These are phyloP conservation scores for Stemphylium vesicarium DNA, from an alignment of 2,329 filamentous ascomycete species.

Conservation along the genomic window DNA sequence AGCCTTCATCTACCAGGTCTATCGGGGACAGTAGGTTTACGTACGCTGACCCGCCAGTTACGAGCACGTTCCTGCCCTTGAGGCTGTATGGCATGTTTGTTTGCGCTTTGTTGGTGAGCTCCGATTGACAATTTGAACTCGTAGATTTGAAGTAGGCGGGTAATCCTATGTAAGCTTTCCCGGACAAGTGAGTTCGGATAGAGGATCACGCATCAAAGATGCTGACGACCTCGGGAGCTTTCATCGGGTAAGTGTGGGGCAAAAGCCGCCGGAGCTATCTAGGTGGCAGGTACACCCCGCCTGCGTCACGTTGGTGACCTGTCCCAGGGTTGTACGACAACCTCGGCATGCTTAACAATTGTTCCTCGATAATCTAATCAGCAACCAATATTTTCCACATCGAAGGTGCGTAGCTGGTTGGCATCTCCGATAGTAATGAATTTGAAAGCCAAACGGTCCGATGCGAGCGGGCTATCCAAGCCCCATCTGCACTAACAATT, in stretches of 20 bases:
- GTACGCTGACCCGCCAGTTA: conserved; percentile 70
- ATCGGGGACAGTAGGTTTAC: conserved; percentile 14
- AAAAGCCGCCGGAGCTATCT: not conserved
- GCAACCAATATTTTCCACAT: too few species aligned
- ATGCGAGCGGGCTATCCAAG: too few species aligned
- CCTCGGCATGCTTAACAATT: not conserved
- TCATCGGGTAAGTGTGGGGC: conserved; percentile 2
- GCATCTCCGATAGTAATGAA: too few species aligned
- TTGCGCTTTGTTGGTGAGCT: not conserved
- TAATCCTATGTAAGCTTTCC: not conserved
- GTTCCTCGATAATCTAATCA: too few species aligned
- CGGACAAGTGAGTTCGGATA: not conserved
- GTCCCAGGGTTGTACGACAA: not conserved
- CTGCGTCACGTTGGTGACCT: not conserved
- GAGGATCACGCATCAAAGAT: not conserved
- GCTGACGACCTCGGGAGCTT: not conserved
- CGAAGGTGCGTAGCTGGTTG: too few species aligned
- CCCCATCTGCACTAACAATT: too few species aligned
- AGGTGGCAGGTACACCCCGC: not conserved
- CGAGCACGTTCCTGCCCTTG: conserved; percentile 65
- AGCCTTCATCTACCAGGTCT: not conserved
- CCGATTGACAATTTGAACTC: not conserved
- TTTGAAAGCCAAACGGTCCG: too few species aligned
- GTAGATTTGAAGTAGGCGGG: not conserved
- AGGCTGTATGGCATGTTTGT: conserved; percentile 66